Conservation (phyloP, 768 basidiomycete genomes). For the Macrolepiota dolichaula region DNA sequence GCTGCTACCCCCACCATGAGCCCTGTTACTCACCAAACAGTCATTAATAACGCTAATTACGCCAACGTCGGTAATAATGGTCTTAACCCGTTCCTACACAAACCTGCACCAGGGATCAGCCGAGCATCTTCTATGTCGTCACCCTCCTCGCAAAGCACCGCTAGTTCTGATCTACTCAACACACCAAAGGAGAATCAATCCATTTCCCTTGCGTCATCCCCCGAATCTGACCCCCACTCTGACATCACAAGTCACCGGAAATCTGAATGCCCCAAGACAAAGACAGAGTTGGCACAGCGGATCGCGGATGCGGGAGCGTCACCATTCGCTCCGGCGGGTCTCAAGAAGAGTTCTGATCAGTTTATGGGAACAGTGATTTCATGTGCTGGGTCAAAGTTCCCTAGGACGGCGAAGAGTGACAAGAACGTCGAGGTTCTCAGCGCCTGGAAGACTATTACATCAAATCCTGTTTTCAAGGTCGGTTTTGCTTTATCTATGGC, state of each 20-base stretch:
- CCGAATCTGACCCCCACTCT: conserved; percentile 18
- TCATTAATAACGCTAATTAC: conserved; percentile 19
- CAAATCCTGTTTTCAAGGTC: conserved; percentile 76
- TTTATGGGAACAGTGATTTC: conserved; percentile 51
- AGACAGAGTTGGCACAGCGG: conserved; percentile 33
- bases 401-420: conserved; percentile 64
- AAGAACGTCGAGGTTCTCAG: conserved; percentile 74
- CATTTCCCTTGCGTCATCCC: conserved; percentile 20
- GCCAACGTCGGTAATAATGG: neutral
- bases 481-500: conserved; percentile 9
- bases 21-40: conserved; percentile 51
- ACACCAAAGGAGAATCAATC: conserved; percentile 24
- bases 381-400: conserved; percentile 67
- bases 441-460: conserved; percentile 76
- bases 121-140: conserved; percentile 35
- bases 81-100: conserved; percentile 15
- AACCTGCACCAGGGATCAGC: conserved; percentile 19
- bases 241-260: conserved; percentile 18
- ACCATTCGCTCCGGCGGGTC: conserved; percentile 43
- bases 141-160: conserved; percentile 28
- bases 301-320: conserved; percentile 60
- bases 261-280: conserved; percentile 20
- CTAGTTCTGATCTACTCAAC: conserved; percentile 31
- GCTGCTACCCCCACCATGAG: conserved; percentile 39
- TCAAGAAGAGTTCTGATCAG: conserved; percentile 42